Conservation (phyloP, 2,329 filamentous ascomycete genomes). For the Arthrobotrys iridis region DNA sequence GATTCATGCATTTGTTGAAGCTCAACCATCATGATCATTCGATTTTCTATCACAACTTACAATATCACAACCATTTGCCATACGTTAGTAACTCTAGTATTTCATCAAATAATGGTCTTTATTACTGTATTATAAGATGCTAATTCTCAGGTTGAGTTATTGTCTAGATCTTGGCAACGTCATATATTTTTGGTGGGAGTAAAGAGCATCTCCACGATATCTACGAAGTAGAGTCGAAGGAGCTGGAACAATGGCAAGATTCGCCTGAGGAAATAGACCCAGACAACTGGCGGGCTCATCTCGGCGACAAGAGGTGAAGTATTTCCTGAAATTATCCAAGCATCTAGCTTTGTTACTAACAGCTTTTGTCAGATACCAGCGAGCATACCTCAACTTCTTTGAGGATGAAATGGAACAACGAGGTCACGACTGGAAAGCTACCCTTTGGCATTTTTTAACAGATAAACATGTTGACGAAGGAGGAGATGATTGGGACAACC, state of each 20-base stretch:
- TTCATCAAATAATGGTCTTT: neutral
- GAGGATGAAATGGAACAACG: slow-evolving; percentile 84
- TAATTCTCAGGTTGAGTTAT: neutral
- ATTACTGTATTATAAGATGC: neutral
- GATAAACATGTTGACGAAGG: slow-evolving; percentile 72
- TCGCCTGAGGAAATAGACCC: slow-evolving; percentile 84
- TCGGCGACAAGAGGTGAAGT: slow-evolving; percentile 74
- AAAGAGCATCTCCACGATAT: slow-evolving; percentile 77
- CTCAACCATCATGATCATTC: slow-evolving; percentile 44
- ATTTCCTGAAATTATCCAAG: neutral
- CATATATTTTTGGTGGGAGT: slow-evolving; percentile 83
- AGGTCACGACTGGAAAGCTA: slow-evolving; percentile 83
- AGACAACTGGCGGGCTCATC: slow-evolving; percentile 85
- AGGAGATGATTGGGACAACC: neutral
- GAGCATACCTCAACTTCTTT: slow-evolving; percentile 93
- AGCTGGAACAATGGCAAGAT: slow-evolving; percentile 81
- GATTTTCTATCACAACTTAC: slow-evolving; percentile 37
- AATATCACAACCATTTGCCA: slow-evolving; percentile 49
- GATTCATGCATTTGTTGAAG: slow-evolving; percentile 38
- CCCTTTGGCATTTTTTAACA: slow-evolving; percentile 81
- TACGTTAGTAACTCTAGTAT: slow-evolving; percentile 15
- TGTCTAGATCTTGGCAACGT: slow-evolving; percentile 75
- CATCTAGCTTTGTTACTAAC: neutral
- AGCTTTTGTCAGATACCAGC: slow-evolving; percentile 71
- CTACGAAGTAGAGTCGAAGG: slow-evolving; percentile 77